Evolutionary conservation across 305 asterid genomes (phyloP).

Genomic region (Solanum hybrid): DNA sequence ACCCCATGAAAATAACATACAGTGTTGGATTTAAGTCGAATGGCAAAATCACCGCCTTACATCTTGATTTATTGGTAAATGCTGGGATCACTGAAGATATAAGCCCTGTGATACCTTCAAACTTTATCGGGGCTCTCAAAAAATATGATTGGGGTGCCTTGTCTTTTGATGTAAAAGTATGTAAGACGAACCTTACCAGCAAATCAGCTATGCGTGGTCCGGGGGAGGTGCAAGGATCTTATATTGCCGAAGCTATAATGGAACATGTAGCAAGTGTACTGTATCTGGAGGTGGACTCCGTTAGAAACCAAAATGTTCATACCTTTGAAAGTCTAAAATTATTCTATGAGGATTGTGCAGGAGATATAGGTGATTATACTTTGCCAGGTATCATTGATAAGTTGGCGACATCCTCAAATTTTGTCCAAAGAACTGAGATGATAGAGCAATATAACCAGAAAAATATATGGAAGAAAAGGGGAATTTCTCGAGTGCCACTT

Average conservation of each 20-base stretch:
- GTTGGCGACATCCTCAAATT: slow-evolving; percentile 32
- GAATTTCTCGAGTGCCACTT: slow-evolving; percentile 66
- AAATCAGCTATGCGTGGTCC: slow-evolving; percentile 79
- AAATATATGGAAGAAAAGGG: slow-evolving; percentile 51
- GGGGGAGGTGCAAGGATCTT: slow-evolving; percentile 72
- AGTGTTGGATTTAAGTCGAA: slow-evolving; percentile 59
- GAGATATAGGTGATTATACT: slow-evolving; percentile 40
- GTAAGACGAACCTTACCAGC: slow-evolving; percentile 60
- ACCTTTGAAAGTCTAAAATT: slow-evolving; percentile 37
- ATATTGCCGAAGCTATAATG: slow-evolving; percentile 64
- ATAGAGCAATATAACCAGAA: slow-evolving; percentile 34
- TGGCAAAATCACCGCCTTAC: slow-evolving; percentile 73
- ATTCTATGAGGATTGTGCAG: slow-evolving; percentile 41
- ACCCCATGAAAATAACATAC: slow-evolving; percentile 77
- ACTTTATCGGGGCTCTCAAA: slow-evolving; percentile 32
- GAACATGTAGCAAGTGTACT: slow-evolving; percentile 56
- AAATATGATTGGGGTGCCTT: slow-evolving; percentile 71
- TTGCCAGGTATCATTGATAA: slow-evolving; percentile 51
- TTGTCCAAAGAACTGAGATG: slow-evolving; percentile 22
- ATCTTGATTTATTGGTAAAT: slow-evolving; percentile 49
- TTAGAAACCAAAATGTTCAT: slow-evolving; percentile 49
- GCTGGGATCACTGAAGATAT: slow-evolving; percentile 53
- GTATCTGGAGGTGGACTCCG: slow-evolving; percentile 41
- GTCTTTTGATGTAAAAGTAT: slow-evolving; percentile 56
- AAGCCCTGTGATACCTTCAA: slow-evolving; percentile 51